phyloP scores from a whole-genome alignment of 805 yeast genomes.

The Candida xyloterini region DNA sequence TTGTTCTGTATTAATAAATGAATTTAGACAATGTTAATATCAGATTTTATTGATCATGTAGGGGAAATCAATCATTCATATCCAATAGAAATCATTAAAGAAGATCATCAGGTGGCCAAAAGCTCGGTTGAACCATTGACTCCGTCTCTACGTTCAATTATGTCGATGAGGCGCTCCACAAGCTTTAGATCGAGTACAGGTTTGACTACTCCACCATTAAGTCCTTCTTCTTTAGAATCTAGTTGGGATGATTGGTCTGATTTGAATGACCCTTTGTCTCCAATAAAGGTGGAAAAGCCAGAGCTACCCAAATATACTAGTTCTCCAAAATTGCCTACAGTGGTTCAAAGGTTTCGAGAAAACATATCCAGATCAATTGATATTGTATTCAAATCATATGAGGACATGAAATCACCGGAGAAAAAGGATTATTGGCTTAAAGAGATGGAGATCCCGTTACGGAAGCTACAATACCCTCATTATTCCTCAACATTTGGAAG shows the following conservation, averaged over 20 bases:
- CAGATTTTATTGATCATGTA: background rate
- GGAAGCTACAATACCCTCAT: constrained; percentile 4
- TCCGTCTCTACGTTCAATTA: constrained; percentile 12
- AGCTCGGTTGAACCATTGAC: background rate
- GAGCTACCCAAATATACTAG: background rate
- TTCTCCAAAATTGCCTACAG: background rate
- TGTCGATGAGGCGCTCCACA: constrained; percentile 5
- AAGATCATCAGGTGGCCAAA: background rate
- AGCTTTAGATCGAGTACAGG: constrained; percentile 2
- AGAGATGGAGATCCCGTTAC: constrained; percentile 6
- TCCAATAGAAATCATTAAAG: background rate
- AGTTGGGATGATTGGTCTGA: background rate
- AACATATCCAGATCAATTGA: constrained; percentile 4
- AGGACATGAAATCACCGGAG: background rate
- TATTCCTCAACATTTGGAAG: background rate
- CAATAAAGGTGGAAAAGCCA: background rate
- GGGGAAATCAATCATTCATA: background rate
- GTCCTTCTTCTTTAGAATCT: constrained; percentile 1
- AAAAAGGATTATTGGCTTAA: background rate
- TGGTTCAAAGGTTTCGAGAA: background rate
- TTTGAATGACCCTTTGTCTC: constrained; percentile 1
- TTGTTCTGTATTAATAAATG: background rate
- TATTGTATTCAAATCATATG: background rate
- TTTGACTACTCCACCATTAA: background rate
- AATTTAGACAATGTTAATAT: background rate